Evolutionary conservation across 306 rosid genomes (phyloP).

Genomic region (Sicyos edulis): DNA sequence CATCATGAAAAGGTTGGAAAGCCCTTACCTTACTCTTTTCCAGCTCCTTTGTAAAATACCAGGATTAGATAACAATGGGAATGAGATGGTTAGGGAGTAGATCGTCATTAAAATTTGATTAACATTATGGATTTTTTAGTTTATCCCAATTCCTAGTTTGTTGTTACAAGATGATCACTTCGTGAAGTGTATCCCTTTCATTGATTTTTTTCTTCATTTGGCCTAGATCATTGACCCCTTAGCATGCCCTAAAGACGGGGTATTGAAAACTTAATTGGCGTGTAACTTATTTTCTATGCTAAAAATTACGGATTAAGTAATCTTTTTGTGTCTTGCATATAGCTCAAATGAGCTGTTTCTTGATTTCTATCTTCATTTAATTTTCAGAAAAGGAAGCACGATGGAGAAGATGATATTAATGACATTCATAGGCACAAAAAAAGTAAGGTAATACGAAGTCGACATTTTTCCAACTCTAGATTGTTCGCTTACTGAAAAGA

Average conservation of each 20-base stretch:
- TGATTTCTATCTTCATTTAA: slow-evolving; percentile 14
- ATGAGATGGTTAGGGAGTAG: too few species aligned
- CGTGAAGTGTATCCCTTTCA: background rate
- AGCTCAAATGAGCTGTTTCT: slow-evolving; percentile 1
- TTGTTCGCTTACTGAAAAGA: background rate
- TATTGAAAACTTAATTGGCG: too few species aligned
- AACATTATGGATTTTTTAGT: background rate
- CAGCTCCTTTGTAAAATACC: slow-evolving; percentile 23
- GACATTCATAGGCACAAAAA: slow-evolving; percentile 93
- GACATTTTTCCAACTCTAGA: slow-evolving; percentile 13
- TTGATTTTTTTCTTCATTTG: background rate
- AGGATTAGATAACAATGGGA: background rate
- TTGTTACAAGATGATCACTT: background rate
- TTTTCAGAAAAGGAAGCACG: slow-evolving; percentile 95
- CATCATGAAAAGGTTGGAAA: slow-evolving; percentile 84
- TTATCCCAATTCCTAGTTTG: background rate
- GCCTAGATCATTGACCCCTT: too few species aligned
- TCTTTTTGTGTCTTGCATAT: background rate
- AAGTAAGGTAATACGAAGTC: slow-evolving; percentile 76
- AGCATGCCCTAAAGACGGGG: too few species aligned
- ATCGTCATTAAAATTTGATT: too few species aligned
- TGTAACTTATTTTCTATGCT: background rate
- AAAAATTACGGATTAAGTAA: slow-evolving; percentile 1
- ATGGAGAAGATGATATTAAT: slow-evolving; percentile 81
- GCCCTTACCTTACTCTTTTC: slow-evolving; percentile 18